A percentile compares a stretch with the other conserved stretches of the same genome.
phyloP scores from a whole-genome alignment of 345 rosid genomes.

The Corymbia maculata region DNA sequence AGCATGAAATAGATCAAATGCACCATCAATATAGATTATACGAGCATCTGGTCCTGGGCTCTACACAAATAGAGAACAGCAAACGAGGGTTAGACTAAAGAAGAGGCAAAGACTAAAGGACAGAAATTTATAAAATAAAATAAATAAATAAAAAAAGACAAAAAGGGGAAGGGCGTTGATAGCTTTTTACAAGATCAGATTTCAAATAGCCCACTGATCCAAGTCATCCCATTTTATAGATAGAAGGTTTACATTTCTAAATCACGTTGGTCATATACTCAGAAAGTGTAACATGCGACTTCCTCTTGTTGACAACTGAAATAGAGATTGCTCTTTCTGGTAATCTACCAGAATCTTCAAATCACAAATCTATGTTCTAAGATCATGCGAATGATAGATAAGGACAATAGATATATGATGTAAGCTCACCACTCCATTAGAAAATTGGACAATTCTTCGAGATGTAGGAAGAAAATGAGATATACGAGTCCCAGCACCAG shows the following conservation, averaged over 20 bases:
- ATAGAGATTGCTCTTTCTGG: not conserved
- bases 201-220: not conserved
- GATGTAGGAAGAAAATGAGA: conserved; percentile 76
- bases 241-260: not conserved
- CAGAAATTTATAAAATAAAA: too few species aligned
- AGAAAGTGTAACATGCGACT: not conserved
- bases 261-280: not conserved
- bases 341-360: not conserved
- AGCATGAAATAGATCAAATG: conserved; percentile 81
- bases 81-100: not conserved
- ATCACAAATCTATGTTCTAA: not conserved
- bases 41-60: conserved; percentile 64
- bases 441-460: conserved; percentile 73
- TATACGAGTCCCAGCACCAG: conserved; percentile 45
- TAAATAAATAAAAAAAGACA: not conserved
- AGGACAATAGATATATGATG: not conserved
- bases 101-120: not conserved
- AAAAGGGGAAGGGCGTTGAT: not conserved
- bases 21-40: conserved; percentile 67
- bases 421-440: conserved; percentile 50
- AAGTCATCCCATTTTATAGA: not conserved
- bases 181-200: not conserved
- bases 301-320: not conserved
- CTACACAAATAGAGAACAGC: conserved; percentile 18
- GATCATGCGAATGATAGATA: not conserved